Evolutionary conservation across 1,139 yeast species (phyloP).

Genomic region (Blastobotrys indianensis): DNA sequence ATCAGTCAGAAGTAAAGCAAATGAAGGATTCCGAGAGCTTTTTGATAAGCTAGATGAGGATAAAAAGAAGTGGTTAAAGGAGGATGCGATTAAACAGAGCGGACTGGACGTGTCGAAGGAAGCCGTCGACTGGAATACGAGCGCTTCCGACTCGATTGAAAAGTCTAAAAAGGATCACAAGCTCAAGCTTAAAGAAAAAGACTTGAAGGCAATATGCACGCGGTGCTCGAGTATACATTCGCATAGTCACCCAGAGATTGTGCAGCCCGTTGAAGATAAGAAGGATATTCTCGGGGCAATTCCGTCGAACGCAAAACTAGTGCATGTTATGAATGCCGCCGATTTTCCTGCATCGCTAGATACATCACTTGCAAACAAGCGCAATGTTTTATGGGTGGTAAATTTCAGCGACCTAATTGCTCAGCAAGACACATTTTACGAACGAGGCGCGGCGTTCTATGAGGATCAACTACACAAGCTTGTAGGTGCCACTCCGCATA

Average conservation of each 20-base stretch:
- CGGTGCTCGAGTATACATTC: constrained; percentile 16
- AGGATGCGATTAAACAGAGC: constrained; percentile 15
- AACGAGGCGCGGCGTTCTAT: constrained; percentile 31
- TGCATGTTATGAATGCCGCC: constrained; percentile 56
- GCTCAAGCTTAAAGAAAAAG: constrained; percentile 11
- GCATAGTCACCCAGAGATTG: constrained; percentile 11
- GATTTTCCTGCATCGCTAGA: constrained; percentile 66
- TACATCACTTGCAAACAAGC: constrained; percentile 35
- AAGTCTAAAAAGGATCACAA: constrained; percentile 10
- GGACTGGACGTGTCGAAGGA: constrained; percentile 6
- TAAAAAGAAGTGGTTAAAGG: constrained; percentile 18
- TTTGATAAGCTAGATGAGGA: constrained; percentile 16
- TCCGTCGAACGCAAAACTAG: constrained; percentile 47
- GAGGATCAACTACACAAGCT: too few species aligned
- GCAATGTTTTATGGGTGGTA: constrained; percentile 44
- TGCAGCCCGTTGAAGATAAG: constrained; percentile 17
- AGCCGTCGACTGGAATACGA: constrained; percentile 11
- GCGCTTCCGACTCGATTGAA: constrained; percentile 11
- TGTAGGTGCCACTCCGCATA: constrained; percentile 39
- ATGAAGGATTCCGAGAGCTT: constrained; percentile 14
- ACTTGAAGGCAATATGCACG: constrained; percentile 15
- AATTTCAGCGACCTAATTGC: constrained; percentile 56
- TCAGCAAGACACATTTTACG: constrained; percentile 32
- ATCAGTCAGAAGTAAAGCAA: constrained; percentile 8
- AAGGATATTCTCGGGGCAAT: constrained; percentile 35